Base-by-base conservation (phyloP, 345 rosid species). In the Melaleuca quinquenervia region DNA sequence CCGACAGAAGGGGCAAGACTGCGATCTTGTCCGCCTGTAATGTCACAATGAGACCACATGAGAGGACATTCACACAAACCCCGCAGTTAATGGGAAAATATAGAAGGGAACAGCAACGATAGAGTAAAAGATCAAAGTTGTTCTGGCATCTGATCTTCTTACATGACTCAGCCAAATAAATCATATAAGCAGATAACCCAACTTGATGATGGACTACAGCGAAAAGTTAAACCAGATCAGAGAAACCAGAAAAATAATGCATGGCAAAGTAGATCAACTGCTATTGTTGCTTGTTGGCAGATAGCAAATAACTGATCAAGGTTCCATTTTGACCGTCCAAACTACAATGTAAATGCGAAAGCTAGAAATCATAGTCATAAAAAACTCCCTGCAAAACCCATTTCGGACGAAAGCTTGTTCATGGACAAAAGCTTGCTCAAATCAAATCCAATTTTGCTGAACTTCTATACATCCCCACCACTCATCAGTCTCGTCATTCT, bases 1-100 rank as follows among this genome's bases (percentile, higher is more conserved):
- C 24, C 93, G 88, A 53, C 93, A 91, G 60, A 91, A 91, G 0
- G 93, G 93, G n/a, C 93, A 91, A 0, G 93, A 91, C 82, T 89
- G 88, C 1, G 91, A 90, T 32, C 88, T 80, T 3, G 56, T 82
- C 11, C 86, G 22, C 84, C 89, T 84, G 89, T 1, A 8, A 64
- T 16, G 3, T 16, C 76, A 32, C 76, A 64, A 64, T 8, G 76
- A 29, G 76, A 8, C 76, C 45, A 7, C 44, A 0, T 64, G 41
- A 29, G 44, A 32, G 76, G 20, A 64, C 7, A 29, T 32, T 16
- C 45, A 1, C 45, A 29, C 76, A 64, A 64, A 64, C 22, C 11
- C 22, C 20, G 6, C 76, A 64, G 76, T 32, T 1, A 16, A 27
- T 29, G 76, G 36, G 41, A 4, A 41, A 8, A 29, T 15, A 29